Conservation (phyloP, 768 basidiomycete species). For the Tylopilus plumbeoviolaceoides region DNA sequence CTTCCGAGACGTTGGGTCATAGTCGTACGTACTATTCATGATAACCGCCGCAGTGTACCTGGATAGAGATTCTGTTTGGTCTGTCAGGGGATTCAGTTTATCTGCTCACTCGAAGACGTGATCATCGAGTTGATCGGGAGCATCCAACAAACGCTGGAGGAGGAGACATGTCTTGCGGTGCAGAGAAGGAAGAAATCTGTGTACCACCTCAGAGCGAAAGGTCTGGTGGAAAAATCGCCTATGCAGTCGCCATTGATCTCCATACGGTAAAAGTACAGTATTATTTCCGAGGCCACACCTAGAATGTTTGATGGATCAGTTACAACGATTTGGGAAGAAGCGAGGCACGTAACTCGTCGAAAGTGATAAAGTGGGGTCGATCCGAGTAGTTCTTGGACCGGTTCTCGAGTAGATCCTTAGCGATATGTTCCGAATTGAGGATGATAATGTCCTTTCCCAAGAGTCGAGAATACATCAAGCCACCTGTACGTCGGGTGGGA, state of each 20-base stretch:
- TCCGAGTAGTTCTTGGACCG: background rate
- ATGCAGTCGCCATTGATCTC: constrained; percentile 6
- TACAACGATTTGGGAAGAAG: no score
- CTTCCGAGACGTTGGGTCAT: background rate
- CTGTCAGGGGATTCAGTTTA: background rate
- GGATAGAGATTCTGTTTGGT: background rate
- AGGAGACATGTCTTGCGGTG: constrained; percentile 4
- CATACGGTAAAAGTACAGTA: background rate
- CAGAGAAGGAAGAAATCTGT: background rate
- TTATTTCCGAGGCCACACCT: background rate
- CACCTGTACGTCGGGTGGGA: background rate
- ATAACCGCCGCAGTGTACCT: background rate
- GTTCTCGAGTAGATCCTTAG: background rate
- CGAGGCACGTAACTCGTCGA: background rate
- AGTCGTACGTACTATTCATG: constrained; percentile 2
- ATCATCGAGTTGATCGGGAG: background rate
- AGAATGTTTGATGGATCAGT: no score
- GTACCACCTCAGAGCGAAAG: background rate
- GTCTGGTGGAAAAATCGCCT: background rate
- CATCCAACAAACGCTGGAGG: background rate
- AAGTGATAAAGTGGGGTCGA: background rate
- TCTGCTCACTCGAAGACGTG: constrained; percentile 7
- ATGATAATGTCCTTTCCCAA: background rate
- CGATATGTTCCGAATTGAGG: background rate
- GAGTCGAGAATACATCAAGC: background rate